phyloP scores from a whole-genome alignment of 495 filamentous ascomycete genomes.

The Aspergillus wentii region DNA sequence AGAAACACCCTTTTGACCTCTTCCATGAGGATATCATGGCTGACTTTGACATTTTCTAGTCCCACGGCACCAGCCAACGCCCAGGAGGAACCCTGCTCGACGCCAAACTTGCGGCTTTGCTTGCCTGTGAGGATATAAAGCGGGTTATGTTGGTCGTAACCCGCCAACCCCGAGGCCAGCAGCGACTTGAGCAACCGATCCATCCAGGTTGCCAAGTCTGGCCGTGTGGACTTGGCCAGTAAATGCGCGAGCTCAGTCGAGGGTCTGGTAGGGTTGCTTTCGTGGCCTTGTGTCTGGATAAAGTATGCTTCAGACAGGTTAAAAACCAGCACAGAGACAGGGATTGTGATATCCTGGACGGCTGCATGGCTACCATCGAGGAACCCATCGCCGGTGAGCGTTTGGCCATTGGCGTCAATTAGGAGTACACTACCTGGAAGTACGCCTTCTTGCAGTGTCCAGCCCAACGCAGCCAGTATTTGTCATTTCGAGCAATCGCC shows the following conservation, averaged over 20 bases:
- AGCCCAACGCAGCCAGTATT: neutral
- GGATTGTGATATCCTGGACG: constrained; percentile 1
- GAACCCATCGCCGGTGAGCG: neutral
- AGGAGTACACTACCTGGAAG: neutral
- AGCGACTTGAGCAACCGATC: neutral
- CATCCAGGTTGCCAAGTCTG: constrained; percentile 1
- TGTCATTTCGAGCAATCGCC: neutral
- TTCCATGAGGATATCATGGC: neutral
- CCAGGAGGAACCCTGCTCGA: neutral
- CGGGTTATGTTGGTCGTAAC: neutral
- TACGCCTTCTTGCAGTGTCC: constrained; percentile 3
- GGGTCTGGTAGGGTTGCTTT: neutral
- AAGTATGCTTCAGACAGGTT: constrained; percentile 1
- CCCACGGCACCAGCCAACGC: constrained; percentile 1
- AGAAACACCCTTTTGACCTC: constrained; percentile 2
- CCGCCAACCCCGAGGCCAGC: neutral
- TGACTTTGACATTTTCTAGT: constrained; percentile 1
- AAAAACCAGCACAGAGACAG: neutral
- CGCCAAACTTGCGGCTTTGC: constrained; percentile 1
- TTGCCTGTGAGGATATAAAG: constrained; percentile 1
- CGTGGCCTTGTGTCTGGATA: constrained; percentile 1
- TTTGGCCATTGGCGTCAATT: neutral
- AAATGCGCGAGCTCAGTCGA: neutral
- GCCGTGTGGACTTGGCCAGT: neutral
- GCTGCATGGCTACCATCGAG: neutral